These are phyloP conservation scores for Lachnellula hyalina DNA, from an alignment of 2,329 filamentous ascomycete genomes.

Conservation along the genomic window DNA sequence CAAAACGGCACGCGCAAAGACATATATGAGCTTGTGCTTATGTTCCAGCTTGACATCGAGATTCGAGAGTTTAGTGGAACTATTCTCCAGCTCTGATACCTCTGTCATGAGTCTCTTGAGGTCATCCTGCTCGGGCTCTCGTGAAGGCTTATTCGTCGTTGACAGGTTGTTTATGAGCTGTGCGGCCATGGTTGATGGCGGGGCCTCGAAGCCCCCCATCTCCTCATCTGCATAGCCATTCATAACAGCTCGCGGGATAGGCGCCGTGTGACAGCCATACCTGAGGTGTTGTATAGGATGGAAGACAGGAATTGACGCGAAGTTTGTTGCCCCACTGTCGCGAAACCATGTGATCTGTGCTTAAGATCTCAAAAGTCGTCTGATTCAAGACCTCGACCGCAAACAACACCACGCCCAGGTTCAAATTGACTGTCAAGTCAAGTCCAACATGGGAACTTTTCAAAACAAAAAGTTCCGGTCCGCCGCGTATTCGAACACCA, in stretches of 20 bases:
- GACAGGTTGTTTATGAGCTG: constrained; percentile 80
- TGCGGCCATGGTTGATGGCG: constrained; percentile 79
- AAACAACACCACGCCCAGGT: neutral
- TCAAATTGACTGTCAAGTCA: constrained; percentile 5
- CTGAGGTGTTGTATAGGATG: constrained; percentile 1
- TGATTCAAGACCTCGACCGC: neutral
- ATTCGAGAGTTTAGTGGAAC: constrained; percentile 40
- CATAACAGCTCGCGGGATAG: constrained; percentile 6
- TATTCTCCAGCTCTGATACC: constrained; percentile 57
- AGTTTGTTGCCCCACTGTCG: constrained; percentile 7
- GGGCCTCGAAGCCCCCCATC: constrained; percentile 30
- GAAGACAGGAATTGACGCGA: neutral
- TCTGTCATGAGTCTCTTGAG: constrained; percentile 64
- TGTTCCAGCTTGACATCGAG: constrained; percentile 64
- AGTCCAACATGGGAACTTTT: constrained; percentile 53
- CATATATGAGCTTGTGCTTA: constrained; percentile 80
- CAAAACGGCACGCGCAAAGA: constrained; percentile 74
- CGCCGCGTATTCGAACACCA: constrained; percentile 57
- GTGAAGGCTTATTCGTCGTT: constrained; percentile 54
- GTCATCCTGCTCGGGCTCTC: constrained; percentile 63
- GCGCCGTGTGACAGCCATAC: constrained; percentile 23
- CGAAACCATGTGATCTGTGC: constrained; percentile 19
- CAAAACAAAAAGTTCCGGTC: constrained; percentile 66
- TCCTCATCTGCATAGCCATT: constrained; percentile 17
- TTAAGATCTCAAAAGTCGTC: neutral